Percentiles rank a stretch among this genome's conserved stretches.
Evolutionary conservation across 2,329 filamentous ascomycete genomes (phyloP).

Genomic region (Colletotrichum navitas): DNA sequence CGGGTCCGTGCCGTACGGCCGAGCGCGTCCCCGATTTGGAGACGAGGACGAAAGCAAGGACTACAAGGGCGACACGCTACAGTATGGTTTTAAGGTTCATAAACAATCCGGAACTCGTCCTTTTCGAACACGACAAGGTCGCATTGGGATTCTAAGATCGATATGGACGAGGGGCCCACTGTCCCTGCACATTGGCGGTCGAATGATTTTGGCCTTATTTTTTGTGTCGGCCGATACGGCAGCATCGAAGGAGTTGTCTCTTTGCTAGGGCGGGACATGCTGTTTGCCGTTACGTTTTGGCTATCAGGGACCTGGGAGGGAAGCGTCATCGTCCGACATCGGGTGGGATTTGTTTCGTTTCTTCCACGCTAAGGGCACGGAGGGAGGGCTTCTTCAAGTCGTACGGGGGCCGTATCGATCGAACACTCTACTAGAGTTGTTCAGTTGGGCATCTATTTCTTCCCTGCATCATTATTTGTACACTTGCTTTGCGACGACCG

Average conservation of each 20-base stretch:
- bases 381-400: not conserved
- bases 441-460: not conserved
- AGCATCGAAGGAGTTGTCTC: slow-evolving; percentile 29
- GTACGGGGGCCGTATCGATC: slow-evolving; percentile 19
- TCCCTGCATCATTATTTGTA: not conserved
- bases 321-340: slow-evolving; percentile 8
- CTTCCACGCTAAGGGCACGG: not conserved
- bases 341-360: slow-evolving; percentile 17
- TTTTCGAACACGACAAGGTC: slow-evolving; percentile 10
- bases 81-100: slow-evolving; percentile 27
- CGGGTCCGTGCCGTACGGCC: slow-evolving; percentile 15
- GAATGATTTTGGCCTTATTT: slow-evolving; percentile 28
- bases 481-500: not conserved
- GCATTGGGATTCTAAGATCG: slow-evolving; percentile 6
- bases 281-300: slow-evolving; percentile 8
- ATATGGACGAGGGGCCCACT: slow-evolving; percentile 21
- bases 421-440: not conserved
- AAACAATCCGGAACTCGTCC: not conserved
- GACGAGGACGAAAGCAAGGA: slow-evolving; percentile 16
- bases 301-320: not conserved
- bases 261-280: slow-evolving; percentile 10
- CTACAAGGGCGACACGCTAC: slow-evolving; percentile 6
- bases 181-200: slow-evolving; percentile 16
- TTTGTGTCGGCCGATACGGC: slow-evolving; percentile 25
- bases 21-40: slow-evolving; percentile 6